phyloP scores from a whole-genome alignment of 306 rosid genomes.

The Trifolium dubium region DNA sequence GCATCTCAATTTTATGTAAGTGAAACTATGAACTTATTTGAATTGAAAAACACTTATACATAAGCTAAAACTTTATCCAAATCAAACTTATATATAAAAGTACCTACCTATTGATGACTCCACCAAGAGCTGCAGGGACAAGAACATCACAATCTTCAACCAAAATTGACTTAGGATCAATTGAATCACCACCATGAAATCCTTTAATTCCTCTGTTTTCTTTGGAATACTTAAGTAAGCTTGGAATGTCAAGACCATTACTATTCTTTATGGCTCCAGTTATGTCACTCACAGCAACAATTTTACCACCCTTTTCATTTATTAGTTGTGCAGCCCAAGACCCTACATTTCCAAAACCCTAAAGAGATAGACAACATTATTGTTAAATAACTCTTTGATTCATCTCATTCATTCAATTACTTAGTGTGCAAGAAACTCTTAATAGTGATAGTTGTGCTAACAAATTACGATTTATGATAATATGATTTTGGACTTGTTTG shows the following conservation, averaged over 20 bases:
- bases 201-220: slow-evolving; percentile 68
- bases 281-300: slow-evolving; percentile 89
- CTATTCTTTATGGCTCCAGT: slow-evolving; percentile 78
- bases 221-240: slow-evolving; percentile 62
- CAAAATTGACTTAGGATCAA: slow-evolving; percentile 65
- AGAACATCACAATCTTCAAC: slow-evolving; percentile 85
- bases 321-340: slow-evolving; percentile 92
- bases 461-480: no score
- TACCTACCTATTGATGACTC: slow-evolving; percentile 94
- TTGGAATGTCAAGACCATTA: slow-evolving; percentile 78
- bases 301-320: slow-evolving; percentile 78
- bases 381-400: no score
- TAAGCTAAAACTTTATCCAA: not conserved
- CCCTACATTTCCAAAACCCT: slow-evolving; percentile 97
- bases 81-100: slow-evolving; percentile 6
- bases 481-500: no score
- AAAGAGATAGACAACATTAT: slow-evolving; percentile 29
- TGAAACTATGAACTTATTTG: not conserved
- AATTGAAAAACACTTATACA: not conserved
- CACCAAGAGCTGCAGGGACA: slow-evolving; percentile 96
- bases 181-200: slow-evolving; percentile 69
- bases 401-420: no score
- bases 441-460: no score
- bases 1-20: not conserved
- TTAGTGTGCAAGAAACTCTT: no score